Conservation (phyloP, 805 yeast genomes). For the Millerago galiae region DNA sequence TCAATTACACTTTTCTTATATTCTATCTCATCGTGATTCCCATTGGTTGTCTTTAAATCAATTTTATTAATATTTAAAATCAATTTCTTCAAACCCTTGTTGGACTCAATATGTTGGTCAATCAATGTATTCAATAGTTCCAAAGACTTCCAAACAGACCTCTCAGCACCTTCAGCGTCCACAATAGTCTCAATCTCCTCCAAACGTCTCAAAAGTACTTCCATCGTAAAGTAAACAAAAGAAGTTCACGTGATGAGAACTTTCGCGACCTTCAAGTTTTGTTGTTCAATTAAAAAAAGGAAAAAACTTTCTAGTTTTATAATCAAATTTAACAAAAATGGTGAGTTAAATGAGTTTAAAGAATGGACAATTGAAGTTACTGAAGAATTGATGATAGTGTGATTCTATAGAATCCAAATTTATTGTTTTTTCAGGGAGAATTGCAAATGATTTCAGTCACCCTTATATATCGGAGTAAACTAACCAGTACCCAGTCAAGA, state of each 20-base stretch:
- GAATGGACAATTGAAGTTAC: background rate
- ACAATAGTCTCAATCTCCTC: background rate
- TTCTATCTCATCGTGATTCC: background rate
- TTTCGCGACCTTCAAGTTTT: no score
- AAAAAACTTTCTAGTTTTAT: no score
- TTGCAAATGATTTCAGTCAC: background rate
- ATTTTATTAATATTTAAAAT: no score
- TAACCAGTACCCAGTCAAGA: slow-evolving; percentile 17
- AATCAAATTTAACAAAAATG: slow-evolving; percentile 2
- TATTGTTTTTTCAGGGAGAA: no score
- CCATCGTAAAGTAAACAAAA: no score
- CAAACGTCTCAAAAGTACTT: background rate
- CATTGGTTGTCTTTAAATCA: no score
- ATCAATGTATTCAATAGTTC: background rate
- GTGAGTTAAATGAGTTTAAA: slow-evolving; percentile 1
- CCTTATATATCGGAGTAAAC: background rate
- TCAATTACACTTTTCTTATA: background rate
- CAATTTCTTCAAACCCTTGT: background rate
- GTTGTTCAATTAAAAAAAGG: no score
- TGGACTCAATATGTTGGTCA: background rate
- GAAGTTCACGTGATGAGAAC: background rate
- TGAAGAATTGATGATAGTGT: background rate
- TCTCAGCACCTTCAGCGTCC: background rate
- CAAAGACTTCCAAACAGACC: background rate
- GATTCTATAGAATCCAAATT: no score